Conservation (phyloP, 345 rosid species). For the Salix arbutifolia region DNA sequence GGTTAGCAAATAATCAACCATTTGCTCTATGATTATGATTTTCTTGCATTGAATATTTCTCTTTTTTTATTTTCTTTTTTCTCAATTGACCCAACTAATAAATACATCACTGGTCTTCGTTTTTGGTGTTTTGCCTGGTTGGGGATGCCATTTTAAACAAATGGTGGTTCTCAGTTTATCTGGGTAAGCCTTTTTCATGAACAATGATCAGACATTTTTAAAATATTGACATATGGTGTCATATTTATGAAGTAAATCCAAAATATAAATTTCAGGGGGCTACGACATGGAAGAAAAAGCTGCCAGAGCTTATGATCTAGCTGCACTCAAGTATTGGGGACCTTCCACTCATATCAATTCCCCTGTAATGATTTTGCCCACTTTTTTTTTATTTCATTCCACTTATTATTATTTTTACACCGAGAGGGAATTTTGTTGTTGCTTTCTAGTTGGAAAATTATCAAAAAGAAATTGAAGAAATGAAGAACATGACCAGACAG, state of each 20-base stretch:
- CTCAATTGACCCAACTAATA: slow-evolving; percentile 1
- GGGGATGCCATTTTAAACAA: slow-evolving; percentile 25
- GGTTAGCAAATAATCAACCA: slow-evolving; percentile 28
- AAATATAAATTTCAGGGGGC: slow-evolving; percentile 61
- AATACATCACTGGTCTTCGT: slow-evolving; percentile 22
- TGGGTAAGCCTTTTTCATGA: slow-evolving; percentile 52
- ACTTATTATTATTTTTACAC: not conserved
- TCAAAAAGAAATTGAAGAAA: slow-evolving; percentile 66
- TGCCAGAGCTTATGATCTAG: slow-evolving; percentile 93
- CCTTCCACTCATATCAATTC: slow-evolving; percentile 86
- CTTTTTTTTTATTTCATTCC: slow-evolving; percentile 9
- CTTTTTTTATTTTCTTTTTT: slow-evolving; percentile 3
- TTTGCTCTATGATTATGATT: not conserved
- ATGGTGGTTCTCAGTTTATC: slow-evolving; percentile 64
- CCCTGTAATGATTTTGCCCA: slow-evolving; percentile 44
- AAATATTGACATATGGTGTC: not conserved
- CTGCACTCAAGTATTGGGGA: slow-evolving; percentile 99
- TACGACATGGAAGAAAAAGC: slow-evolving; percentile 99
- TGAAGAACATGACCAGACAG: slow-evolving; percentile 85
- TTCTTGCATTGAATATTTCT: slow-evolving; percentile 4
- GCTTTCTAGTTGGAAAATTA: slow-evolving; percentile 64
- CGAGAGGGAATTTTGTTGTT: not conserved
- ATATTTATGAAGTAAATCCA: slow-evolving; percentile 19
- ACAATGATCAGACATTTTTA: slow-evolving; percentile 1
- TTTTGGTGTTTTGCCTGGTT: slow-evolving; percentile 19